Evolutionary conservation across 2,329 filamentous ascomycete species (phyloP), one percentile per base, ranked within the genome.

Genomic region (Fusarium hainanense): DNA sequence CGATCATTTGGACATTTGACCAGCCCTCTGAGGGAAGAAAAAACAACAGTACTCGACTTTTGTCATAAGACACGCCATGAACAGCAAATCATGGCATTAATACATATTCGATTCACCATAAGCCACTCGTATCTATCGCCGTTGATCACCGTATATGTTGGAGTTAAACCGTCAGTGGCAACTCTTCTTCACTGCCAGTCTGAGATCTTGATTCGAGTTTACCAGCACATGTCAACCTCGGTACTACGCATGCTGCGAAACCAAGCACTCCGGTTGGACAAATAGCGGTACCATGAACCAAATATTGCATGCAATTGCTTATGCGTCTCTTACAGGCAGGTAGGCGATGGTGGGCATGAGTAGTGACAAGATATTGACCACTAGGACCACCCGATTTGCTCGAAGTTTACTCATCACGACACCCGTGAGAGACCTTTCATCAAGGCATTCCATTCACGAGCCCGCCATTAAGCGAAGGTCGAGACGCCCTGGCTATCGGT

Each of bases 141-240:
- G 8, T 72, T 49, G 9, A 52, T 68, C 14, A 47, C 54, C 3
- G 6, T 52, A 11, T 40, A 64, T 10, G 58, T n/a, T 4, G 47
- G 37, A 18, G 10, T 52, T 42, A 34, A 28, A 28, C 20, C 11
- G 18, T 68, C 71, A 7, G 70, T 61, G 4, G 69, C 48, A 23
- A 58, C 52, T 12, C 57, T 73, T 75, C 5, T 20, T 68, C 69
- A 2, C 72, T 74, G 0, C 64, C 51, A 7, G 41, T 75, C 7
- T 20, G 70, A 20, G 73, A 72, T 12, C 11, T 1, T 6, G 9
- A 43, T 23, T 16, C 20, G 21, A 16, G 32, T 56, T 20, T 23
- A 58, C 6, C 34, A 37, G 6, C 34, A 37, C 34, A 37, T 37
- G 34, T 37, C 34, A 37, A 11, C 18, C 34, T 37, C 34, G 34